Base-by-base conservation (phyloP, 257 asterid genomes). In the Ajuga chamaepitys region DNA sequence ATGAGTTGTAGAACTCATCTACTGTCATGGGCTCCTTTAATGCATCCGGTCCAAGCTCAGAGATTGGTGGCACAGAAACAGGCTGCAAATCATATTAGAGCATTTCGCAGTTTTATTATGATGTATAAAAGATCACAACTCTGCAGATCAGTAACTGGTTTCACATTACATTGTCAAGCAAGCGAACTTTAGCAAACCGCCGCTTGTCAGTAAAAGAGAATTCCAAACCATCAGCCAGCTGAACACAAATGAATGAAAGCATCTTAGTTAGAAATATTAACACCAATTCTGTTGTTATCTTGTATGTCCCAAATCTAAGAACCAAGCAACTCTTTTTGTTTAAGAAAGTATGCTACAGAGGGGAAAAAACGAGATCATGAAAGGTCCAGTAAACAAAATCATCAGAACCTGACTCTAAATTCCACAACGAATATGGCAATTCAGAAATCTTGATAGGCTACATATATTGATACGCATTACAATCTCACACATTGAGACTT, bases 21-120 rank as follows among this genome's bases (percentile, higher is more conserved):
- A 70, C 73, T 35, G 84, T 76, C 96, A 82, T 80, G 47, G 92
- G 95, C 72, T 90, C 95, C 71, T 63, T 62, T 62, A 94, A 56
- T 1, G 96, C 99, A 94, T 94, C 99, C n/a, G 96, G 93, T 46
- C 99, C 99, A 76, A 94, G 99, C 85, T 83, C 97, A 56, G 97
- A 90, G 67, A 94, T 88, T 51, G 97, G 99, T 44, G 95, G 88
- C 56, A 75, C 88, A 55, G 89, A 83, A 34, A 59, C 71, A 69
- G 99, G 99, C 99, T 94, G 92, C 55, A 70, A 77, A 57, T 37
- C 72, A 67, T 34, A 63, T 26, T 26, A 51, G 55, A 77, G 73
- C 56, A 65, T 40, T 58, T 44, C 38, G 48, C 62, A 48, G 66
- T 48, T 32, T 47, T 53, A 60, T 56, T 68, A 45, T 58, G 35